Base-by-base conservation (phyloP, 192 early-diverging fungal species). In the Umbelopsis sp. region DNA sequence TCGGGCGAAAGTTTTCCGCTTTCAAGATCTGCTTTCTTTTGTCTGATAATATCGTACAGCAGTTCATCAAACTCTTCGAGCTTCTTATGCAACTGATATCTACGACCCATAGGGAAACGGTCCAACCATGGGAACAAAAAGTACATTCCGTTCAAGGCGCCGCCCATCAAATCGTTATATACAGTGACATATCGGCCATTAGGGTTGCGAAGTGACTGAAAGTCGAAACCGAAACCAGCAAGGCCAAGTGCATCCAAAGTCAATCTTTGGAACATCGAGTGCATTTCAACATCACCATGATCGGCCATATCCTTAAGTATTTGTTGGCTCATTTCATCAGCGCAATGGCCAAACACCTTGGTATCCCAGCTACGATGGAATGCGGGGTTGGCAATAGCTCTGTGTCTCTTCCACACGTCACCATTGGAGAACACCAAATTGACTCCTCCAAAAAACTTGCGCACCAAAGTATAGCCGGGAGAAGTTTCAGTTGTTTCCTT, bases 301-400 rank as follows among this genome's bases (percentile, higher is more conserved):
- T 50, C 45, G 4, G 67, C 73, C 12, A 65, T 52, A 37, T 48
- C 46, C 16, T 27, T 35, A 18, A 52, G 21, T 0, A 70, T n/a
- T 13, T 67, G 33, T n/a, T 64, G 16, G 12, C 50, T 66, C 25
- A 74, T 44, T 55, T 41, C 53, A 35, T 41, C 33, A 15, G 69
- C 44, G n/a, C 49, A 44, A 20, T 45, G 46, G 18, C 69, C 73
- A 49, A 78, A 78, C 27, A 74, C 22, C 5, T 74, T 71, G 20
- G 72, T 72, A 16, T 73, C 68, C 77, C 73, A 69, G 22, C 68
- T 67, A 8, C 72, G 61, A 41, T 71, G 68, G 47, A 78, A 78
- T 12, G 73, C 77, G 23, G 77, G 77, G 16, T 78, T 78, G 33
- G 70, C 44, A 16, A 78, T 46, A 48, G 69, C 66, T 61, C 75